phyloP scores from a whole-genome alignment of 2,329 filamentous ascomycete genomes.

The Aspergillus sojae region DNA sequence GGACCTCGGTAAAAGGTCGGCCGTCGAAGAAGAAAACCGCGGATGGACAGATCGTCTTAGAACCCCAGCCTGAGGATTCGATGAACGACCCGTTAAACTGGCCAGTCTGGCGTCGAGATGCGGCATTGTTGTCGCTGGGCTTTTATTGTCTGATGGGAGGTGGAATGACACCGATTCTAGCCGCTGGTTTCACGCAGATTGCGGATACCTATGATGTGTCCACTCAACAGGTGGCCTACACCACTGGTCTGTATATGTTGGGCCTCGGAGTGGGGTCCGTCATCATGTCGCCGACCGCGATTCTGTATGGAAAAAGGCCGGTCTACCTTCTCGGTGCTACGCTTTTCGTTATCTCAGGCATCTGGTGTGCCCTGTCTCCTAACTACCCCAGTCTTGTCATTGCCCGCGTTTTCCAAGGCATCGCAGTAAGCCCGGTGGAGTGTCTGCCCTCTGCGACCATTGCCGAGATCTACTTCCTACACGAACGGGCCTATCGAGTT shows the following conservation, averaged over 20 bases:
- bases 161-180: slow-evolving; percentile 86
- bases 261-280: slow-evolving; percentile 85
- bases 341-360: slow-evolving; percentile 72
- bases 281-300: slow-evolving; percentile 84
- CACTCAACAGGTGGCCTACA: slow-evolving; percentile 75
- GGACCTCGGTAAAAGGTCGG: slow-evolving; percentile 25
- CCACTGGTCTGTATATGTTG: slow-evolving; percentile 92
- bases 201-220: slow-evolving; percentile 67
- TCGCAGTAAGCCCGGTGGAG: slow-evolving; percentile 87
- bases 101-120: slow-evolving; percentile 78
- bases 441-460: slow-evolving; percentile 92
- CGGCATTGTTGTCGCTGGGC: slow-evolving; percentile 77
- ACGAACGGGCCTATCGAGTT: slow-evolving; percentile 88
- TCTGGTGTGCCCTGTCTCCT: slow-evolving; percentile 87
- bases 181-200: slow-evolving; percentile 85
- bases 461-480: slow-evolving; percentile 93
- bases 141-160: slow-evolving; percentile 93
- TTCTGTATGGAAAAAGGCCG: slow-evolving; percentile 85
- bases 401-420: slow-evolving; percentile 82
- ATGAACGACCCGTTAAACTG: slow-evolving; percentile 92
- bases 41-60: slow-evolving; percentile 82
- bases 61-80: slow-evolving; percentile 90
- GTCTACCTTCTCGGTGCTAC: slow-evolving; percentile 80
- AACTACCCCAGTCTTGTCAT: slow-evolving; percentile 77
- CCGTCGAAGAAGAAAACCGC: slow-evolving; percentile 70